phyloP scores from a whole-genome alignment of 352 stramenopile species.

The Phytopythium aichiense region DNA sequence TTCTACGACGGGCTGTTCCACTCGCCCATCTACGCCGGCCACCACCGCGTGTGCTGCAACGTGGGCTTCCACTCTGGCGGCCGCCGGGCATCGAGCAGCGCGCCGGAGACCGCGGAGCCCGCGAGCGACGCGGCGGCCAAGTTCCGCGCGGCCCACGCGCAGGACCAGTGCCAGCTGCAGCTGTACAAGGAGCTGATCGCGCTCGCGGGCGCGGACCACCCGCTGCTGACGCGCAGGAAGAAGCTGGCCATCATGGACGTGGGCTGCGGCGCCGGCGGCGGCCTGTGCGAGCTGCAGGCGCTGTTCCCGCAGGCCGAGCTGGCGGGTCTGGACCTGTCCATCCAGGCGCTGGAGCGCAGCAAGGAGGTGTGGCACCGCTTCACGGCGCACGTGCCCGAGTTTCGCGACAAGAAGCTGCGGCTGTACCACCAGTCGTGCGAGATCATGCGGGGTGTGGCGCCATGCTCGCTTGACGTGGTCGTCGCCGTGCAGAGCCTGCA shows the following conservation, averaged over 20 bases:
- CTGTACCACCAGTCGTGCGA: slow-evolving; percentile 68
- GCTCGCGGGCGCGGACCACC: slow-evolving; percentile 26
- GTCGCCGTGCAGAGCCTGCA: slow-evolving; percentile 61
- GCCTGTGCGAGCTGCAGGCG: slow-evolving; percentile 55
- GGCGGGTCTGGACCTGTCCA: slow-evolving; percentile 53
- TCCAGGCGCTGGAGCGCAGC: slow-evolving; percentile 57
- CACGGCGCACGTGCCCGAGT: slow-evolving; percentile 25
- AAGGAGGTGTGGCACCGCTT: slow-evolving; percentile 66
- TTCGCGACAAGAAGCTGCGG: slow-evolving; percentile 34
- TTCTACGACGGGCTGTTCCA: slow-evolving; percentile 81
- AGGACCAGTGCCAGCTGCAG: slow-evolving; percentile 46
- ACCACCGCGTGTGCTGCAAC: slow-evolving; percentile 72
- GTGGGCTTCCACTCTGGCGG: slow-evolving; percentile 46
- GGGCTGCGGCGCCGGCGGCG: slow-evolving; percentile 58
- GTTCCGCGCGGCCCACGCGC: slow-evolving; percentile 25
- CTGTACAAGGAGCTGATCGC: slow-evolving; percentile 57
- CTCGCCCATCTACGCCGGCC: slow-evolving; percentile 54
- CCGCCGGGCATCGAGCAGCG: slow-evolving; percentile 13
- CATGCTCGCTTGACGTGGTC: slow-evolving; percentile 50
- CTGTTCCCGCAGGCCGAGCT: slow-evolving; percentile 50
- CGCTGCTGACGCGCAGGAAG: slow-evolving; percentile 15
- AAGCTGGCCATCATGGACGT: slow-evolving; percentile 53
- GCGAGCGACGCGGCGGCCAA: slow-evolving; percentile 13
- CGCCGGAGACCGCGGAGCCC: slow-evolving; percentile 9
- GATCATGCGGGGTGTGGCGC: slow-evolving; percentile 45